Conservation (phyloP, 2,329 filamentous ascomycete genomes). For the Pestalotiopsis sp. region DNA sequence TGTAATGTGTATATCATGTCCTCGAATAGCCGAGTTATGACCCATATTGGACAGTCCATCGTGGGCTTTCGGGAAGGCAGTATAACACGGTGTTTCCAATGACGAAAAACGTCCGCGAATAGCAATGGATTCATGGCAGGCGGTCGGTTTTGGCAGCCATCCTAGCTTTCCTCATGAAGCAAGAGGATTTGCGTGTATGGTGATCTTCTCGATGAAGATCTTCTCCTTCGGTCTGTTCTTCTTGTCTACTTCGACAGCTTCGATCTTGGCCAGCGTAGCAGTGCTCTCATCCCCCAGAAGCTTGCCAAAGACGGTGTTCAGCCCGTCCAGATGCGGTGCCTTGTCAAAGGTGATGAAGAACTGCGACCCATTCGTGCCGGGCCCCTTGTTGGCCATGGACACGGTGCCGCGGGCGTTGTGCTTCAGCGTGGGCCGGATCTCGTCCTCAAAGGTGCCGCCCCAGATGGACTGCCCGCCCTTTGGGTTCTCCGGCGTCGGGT, state of each 20-base stretch:
- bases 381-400: constrained; percentile 80
- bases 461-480: constrained; percentile 76
- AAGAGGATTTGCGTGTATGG: constrained; percentile 79
- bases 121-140: too few species aligned
- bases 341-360: constrained; percentile 82
- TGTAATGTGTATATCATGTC: too few species aligned
- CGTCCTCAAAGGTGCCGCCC: constrained; percentile 75
- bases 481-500: constrained; percentile 57
- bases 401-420: constrained; percentile 72
- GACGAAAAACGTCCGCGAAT: too few species aligned
- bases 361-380: constrained; percentile 74
- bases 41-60: too few species aligned
- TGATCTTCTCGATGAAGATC: constrained; percentile 68
- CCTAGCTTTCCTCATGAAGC: constrained; percentile 51
- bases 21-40: too few species aligned
- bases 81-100: too few species aligned
- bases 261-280: constrained; percentile 70
- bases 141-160: background rate
- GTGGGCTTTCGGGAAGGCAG: too few species aligned
- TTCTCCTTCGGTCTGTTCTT: constrained; percentile 74
- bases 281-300: constrained; percentile 67
- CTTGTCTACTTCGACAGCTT: constrained; percentile 73
- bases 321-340: constrained; percentile 78
- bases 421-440: constrained; percentile 71
- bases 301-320: constrained; percentile 83